Percentiles rank a stretch among this genome's conserved stretches.
These are phyloP conservation scores for Neostapfia colusana DNA, from an alignment of 176 grass and related monocot species.

Conservation along the genomic window DNA sequence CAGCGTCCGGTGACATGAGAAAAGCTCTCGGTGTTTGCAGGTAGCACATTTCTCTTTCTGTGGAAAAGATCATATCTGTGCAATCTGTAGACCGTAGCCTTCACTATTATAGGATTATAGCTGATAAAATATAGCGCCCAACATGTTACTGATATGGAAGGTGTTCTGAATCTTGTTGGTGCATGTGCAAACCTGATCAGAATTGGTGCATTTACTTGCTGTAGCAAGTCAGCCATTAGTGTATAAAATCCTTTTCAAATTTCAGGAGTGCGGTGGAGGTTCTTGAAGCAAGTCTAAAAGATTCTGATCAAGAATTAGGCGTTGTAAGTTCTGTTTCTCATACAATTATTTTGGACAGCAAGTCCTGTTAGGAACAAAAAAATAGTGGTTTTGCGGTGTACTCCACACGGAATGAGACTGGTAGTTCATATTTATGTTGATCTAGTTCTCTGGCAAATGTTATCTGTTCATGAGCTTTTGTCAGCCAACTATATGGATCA, in stretches of 20 bases:
- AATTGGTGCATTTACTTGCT: neutral
- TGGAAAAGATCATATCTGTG: neutral
- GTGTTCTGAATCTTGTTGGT: neutral
- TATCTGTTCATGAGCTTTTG: neutral
- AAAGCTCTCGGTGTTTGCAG: constrained; percentile 88
- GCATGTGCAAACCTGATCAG: neutral
- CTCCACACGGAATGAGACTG: neutral
- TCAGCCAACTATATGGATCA: neutral
- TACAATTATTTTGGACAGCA: constrained; percentile 6
- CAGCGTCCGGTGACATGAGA: constrained; percentile 93
- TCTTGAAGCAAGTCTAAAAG: constrained; percentile 69
- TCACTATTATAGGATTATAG: constrained; percentile 5
- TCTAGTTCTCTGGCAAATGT: neutral
- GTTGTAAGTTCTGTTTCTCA: constrained; percentile 52
- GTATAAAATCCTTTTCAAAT: constrained; percentile 27
- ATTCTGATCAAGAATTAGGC: constrained; percentile 43
- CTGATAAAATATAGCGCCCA: neutral
- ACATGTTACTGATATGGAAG: neutral
- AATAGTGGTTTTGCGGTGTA: constrained; percentile 4
- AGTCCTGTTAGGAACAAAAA: neutral
- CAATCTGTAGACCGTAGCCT: neutral
- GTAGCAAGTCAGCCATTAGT: neutral
- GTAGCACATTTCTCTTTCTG: constrained; percentile 49
- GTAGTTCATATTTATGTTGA: neutral
- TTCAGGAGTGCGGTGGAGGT: constrained; percentile 84